Evolutionary conservation across 768 basidiomycete genomes (phyloP).

Genomic region (Amanita inopinata): DNA sequence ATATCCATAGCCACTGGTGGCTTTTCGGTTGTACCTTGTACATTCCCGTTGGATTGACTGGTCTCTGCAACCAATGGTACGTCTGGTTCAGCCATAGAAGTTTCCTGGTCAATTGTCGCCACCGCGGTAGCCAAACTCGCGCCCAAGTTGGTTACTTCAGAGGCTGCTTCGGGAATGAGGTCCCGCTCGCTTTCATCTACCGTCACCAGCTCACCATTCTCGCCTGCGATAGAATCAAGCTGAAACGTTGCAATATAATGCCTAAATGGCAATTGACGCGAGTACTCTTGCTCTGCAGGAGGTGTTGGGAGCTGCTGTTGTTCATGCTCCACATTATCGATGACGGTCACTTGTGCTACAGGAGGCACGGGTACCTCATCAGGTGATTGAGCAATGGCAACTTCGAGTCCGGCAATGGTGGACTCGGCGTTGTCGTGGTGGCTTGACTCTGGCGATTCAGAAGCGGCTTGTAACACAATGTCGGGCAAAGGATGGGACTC

Average conservation of each 20-base stretch:
- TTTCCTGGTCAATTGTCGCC: no score
- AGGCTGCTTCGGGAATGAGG: neutral
- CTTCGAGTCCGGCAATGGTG: neutral
- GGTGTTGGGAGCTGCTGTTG: slow-evolving; percentile 17
- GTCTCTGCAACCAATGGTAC: no score
- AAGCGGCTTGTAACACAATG: neutral
- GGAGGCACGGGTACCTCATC: neutral
- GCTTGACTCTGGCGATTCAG: neutral
- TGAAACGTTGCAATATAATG: neutral
- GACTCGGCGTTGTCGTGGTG: neutral
- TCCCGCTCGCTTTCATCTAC: no score
- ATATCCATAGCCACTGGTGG: no score
- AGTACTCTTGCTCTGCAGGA: slow-evolving; percentile 14
- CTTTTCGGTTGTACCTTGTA: no score
- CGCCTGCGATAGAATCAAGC: neutral
- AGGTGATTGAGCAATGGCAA: no score
- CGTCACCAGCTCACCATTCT: neutral
- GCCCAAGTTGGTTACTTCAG: neutral
- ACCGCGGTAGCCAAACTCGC: no score
- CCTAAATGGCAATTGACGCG: neutral
- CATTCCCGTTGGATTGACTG: no score
- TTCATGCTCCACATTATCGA: slow-evolving; percentile 7
- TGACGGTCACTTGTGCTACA: neutral
- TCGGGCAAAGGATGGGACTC: neutral
- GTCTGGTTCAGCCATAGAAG: no score